Evolutionary conservation across 495 filamentous ascomycete species (phyloP).

Genomic region (Aspergillus sclerotiicarbonarius): DNA sequence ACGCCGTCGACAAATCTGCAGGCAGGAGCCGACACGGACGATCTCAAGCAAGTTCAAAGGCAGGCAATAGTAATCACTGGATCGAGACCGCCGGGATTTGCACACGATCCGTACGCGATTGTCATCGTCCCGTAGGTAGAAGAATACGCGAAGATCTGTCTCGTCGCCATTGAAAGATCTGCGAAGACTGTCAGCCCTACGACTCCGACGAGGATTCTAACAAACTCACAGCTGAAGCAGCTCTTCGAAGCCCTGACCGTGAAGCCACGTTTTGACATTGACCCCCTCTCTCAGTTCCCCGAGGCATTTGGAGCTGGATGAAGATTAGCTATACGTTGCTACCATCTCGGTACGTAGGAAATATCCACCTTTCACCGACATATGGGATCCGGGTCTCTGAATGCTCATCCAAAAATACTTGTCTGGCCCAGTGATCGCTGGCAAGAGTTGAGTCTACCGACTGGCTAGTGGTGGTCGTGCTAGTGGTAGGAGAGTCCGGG

Average conservation of each 20-base stretch:
- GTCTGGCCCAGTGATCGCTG: constrained; percentile 52
- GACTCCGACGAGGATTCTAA: neutral
- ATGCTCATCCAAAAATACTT: constrained; percentile 43
- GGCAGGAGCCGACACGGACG: constrained; percentile 48
- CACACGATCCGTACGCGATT: constrained; percentile 58
- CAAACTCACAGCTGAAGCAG: constrained; percentile 47
- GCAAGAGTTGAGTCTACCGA: constrained; percentile 31
- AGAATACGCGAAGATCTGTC: constrained; percentile 50
- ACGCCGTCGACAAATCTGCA: constrained; percentile 55
- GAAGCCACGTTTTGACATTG: constrained; percentile 37
- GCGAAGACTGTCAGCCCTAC: constrained; percentile 4
- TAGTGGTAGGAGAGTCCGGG: constrained; percentile 42
- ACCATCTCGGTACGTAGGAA: neutral
- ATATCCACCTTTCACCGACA: constrained; percentile 37
- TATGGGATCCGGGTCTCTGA: constrained; percentile 39
- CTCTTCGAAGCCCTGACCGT: constrained; percentile 35
- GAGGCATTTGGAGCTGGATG: constrained; percentile 45
- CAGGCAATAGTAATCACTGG: constrained; percentile 46
- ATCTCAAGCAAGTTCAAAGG: constrained; percentile 53
- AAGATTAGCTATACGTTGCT: constrained; percentile 18
- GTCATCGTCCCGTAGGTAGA: constrained; percentile 55
- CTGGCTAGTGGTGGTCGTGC: constrained; percentile 32
- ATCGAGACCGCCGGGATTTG: constrained; percentile 40
- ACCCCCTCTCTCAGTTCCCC: constrained; percentile 37
- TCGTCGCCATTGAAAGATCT: constrained; percentile 36